A percentile compares a stretch with the other conserved stretches of the same genome.
phyloP scores from a whole-genome alignment of 179 eudicot genomes.

The Silene noctiflora region DNA sequence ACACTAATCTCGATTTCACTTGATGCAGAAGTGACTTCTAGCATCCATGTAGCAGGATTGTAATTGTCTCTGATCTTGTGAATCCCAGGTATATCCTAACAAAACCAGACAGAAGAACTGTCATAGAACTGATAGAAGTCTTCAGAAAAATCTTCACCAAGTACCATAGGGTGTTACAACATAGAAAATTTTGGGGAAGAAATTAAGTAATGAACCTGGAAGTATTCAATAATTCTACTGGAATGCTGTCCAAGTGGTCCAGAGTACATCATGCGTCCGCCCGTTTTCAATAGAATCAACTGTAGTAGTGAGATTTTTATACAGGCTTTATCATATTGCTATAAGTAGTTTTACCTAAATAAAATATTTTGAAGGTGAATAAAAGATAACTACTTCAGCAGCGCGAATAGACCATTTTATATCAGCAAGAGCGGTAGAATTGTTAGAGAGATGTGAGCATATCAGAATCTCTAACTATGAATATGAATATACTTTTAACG shows the following conservation, averaged over 20 bases:
- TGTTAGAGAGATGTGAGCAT: background rate
- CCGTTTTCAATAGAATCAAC: conserved; percentile 66
- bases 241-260: conserved; percentile 75
- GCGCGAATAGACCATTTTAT: background rate
- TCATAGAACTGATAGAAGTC: background rate
- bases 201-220: conserved; percentile 43
- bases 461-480: background rate
- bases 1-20: conserved; percentile 54
- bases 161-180: background rate
- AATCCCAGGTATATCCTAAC: conserved; percentile 54
- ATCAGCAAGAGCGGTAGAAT: background rate
- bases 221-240: conserved; percentile 53
- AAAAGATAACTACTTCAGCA: background rate
- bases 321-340: conserved; percentile 1
- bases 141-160: background rate
- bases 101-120: background rate
- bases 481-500: background rate
- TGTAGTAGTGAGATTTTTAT: conserved; percentile 22
- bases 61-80: conserved; percentile 57
- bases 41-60: conserved; percentile 89
- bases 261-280: conserved; percentile 67
- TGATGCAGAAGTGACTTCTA: conserved; percentile 76
- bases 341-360: background rate
- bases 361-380: background rate
- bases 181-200: background rate